These are phyloP conservation scores for Linum trigynum DNA, from an alignment of 345 rosid genomes.

Conservation along the genomic window DNA sequence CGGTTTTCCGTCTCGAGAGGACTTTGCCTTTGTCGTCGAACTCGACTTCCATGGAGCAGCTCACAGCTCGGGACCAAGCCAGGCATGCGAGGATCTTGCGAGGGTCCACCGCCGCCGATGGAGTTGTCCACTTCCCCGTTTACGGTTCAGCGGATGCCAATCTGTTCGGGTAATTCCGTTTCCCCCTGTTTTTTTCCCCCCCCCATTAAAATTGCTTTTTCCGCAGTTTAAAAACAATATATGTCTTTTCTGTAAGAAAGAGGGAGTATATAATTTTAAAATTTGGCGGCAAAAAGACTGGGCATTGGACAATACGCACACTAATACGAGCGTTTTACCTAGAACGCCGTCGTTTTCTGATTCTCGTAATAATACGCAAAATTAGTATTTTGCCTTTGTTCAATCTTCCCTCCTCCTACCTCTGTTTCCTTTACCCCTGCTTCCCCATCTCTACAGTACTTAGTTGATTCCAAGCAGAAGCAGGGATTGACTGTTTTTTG, in stretches of 20 bases:
- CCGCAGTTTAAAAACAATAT: too few species aligned
- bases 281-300: too few species aligned
- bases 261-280: too few species aligned
- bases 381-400: not conserved
- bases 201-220: too few species aligned
- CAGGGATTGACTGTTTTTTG: conserved; percentile 1
- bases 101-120: conserved; percentile 36
- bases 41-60: conserved; percentile 36
- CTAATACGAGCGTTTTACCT: too few species aligned
- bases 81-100: conserved; percentile 28
- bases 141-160: conserved; percentile 79
- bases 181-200: not conserved
- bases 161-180: conserved; percentile 53
- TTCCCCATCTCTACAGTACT: too few species aligned
- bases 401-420: not conserved
- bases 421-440: too few species aligned
- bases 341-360: not conserved
- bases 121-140: conserved; percentile 58
- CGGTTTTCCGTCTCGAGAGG: conserved; percentile 51
- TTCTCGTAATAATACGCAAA: not conserved
- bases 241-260: too few species aligned
- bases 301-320: too few species aligned
- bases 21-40: conserved; percentile 43
- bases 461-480: too few species aligned
- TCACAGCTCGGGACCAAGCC: conserved; percentile 54